These are phyloP conservation scores for Rhytidiadelphus loreus DNA, from an alignment of 225 moss, liverwort and hornwort genomes.

Conservation along the genomic window DNA sequence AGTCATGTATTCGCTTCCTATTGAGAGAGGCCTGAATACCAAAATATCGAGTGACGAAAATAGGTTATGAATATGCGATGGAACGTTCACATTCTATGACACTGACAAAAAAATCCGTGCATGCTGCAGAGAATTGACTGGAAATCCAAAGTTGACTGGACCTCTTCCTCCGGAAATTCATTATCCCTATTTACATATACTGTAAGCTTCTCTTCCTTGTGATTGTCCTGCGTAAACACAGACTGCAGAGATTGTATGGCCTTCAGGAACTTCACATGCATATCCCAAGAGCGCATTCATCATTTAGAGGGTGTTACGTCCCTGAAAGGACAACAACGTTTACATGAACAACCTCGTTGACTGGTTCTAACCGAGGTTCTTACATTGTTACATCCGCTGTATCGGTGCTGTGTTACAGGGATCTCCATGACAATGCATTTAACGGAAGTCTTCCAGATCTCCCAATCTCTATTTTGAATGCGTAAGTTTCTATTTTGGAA, in stretches of 20 bases:
- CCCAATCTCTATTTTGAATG: background rate
- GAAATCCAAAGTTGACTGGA: constrained; percentile 1
- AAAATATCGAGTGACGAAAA: background rate
- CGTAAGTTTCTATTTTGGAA: background rate
- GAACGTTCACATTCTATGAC: background rate
- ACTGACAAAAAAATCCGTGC: background rate
- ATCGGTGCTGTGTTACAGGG: background rate
- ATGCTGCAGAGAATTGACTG: background rate
- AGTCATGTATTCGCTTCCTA: background rate
- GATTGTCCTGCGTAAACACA: background rate
- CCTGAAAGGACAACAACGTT: too few relatives aligned
- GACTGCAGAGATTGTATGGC: background rate
- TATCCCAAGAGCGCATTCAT: background rate
- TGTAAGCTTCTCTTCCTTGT: too few relatives aligned
- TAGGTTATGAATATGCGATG: background rate
- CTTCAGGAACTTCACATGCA: background rate
- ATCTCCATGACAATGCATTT: constrained; percentile 12
- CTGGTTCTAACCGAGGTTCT: background rate
- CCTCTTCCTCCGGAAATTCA: background rate
- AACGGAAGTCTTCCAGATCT: background rate
- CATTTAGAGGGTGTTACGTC: background rate
- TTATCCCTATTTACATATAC: fast-evolving
- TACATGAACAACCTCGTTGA: too few relatives aligned
- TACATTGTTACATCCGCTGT: background rate
- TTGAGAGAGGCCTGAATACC: background rate